A percentile compares a stretch with the other conserved stretches of the same genome.
Evolutionary conservation across 352 stramenopile species (phyloP).

Genomic region (Pythium phragmiticola): DNA sequence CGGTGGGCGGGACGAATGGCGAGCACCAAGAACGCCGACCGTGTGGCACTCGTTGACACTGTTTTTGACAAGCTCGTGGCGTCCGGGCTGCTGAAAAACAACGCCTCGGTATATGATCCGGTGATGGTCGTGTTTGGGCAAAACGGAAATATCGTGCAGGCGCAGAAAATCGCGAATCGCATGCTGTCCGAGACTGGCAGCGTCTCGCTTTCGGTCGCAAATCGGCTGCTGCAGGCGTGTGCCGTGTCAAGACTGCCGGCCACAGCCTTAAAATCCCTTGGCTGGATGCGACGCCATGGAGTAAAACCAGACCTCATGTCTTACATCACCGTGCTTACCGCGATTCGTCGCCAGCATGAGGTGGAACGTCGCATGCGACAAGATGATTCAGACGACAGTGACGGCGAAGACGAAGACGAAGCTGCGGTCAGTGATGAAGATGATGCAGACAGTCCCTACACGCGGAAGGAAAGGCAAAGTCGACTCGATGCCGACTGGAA

Average conservation of each 20-base stretch:
- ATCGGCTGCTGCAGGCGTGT: conserved; percentile 60
- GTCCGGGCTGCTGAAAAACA: conserved; percentile 3
- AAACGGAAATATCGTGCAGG: conserved; percentile 45
- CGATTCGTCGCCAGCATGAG: conserved; percentile 29
- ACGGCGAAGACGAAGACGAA: conserved; percentile 25
- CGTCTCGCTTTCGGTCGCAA: conserved; percentile 45
- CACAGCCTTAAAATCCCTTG: conserved; percentile 42
- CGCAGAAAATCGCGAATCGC: conserved; percentile 35
- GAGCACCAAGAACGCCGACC: not conserved
- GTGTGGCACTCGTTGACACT: conserved; percentile 4
- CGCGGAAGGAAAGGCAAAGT: not conserved
- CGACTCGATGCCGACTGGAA: conserved; percentile 19
- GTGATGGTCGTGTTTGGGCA: conserved; percentile 55
- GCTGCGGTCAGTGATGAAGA: conserved; percentile 19
- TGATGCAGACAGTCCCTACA: not conserved
- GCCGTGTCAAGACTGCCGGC: conserved; percentile 35
- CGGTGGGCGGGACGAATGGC: conserved; percentile 49
- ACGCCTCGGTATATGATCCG: conserved; percentile 30
- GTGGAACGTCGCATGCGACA: not conserved
- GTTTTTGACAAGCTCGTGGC: conserved; percentile 18
- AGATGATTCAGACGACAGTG: conserved; percentile 15
- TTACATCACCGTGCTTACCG: conserved; percentile 59
- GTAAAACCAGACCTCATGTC: conserved; percentile 40
- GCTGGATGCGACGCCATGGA: conserved; percentile 34
- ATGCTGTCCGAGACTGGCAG: conserved; percentile 49